These are phyloP conservation scores for Kwoniella sp. DNA, from an alignment of 768 basidiomycete genomes.

Conservation along the genomic window DNA sequence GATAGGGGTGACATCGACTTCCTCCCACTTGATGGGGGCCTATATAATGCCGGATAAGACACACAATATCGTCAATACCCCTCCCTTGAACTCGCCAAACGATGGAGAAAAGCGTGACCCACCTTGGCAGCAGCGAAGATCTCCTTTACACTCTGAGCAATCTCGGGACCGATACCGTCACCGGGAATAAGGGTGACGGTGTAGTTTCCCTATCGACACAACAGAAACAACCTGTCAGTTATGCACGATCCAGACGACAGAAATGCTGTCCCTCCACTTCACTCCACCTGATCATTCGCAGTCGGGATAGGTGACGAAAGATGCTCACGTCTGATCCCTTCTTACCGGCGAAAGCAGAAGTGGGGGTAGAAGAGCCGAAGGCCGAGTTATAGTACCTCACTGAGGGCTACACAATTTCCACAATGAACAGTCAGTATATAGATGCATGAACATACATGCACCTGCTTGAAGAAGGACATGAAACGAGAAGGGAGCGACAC, in stretches of 20 bases:
- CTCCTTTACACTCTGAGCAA: conserved; percentile 89
- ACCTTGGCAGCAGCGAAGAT: conserved; percentile 87
- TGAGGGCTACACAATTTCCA: conserved; percentile 12
- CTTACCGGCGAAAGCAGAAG: conserved; percentile 85
- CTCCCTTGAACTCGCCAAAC: not conserved
- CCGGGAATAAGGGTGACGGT: conserved; percentile 94
- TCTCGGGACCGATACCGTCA: conserved; percentile 98
- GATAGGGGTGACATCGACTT: conserved; percentile 92
- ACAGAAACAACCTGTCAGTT: not conserved
- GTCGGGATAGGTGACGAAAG: not conserved
- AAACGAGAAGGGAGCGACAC: not conserved
- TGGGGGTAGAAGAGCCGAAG: conserved; percentile 63
- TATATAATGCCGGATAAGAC: conserved; percentile 57
- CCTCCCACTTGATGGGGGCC: conserved; percentile 99
- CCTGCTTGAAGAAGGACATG: not conserved
- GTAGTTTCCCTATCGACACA: conserved; percentile 77
- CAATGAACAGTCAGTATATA: conserved; percentile 1
- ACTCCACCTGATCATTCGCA: conserved; percentile 4
- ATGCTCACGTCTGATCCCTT: conserved; percentile 77
- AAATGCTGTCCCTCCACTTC: not conserved
- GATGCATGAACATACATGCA: not conserved
- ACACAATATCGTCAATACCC: not conserved
- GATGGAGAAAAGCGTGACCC: conserved; percentile 23
- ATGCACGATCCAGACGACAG: not conserved
- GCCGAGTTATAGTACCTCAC: conserved; percentile 49